Evolutionary conservation across 2,329 filamentous ascomycete species (phyloP), one percentile per base, ranked within the genome.

Genomic region (Fusarium ramigenum): DNA sequence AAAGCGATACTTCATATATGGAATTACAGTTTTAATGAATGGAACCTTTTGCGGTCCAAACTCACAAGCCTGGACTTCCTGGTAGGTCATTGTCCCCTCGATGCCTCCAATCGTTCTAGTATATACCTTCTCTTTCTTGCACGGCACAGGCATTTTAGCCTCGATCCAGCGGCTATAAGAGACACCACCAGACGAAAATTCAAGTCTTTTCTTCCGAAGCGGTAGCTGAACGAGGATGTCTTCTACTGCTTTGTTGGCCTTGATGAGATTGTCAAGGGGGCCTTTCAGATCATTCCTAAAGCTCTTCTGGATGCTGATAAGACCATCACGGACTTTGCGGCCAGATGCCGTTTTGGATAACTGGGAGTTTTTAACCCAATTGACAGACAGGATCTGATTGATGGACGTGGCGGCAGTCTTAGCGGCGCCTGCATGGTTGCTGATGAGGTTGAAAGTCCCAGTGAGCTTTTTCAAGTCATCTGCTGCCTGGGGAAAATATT

Each of bases 221-320:
- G 53, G 65, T 21, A 74, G 57, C 47, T 75, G 57, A 30, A 49
- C 39, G 2, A 73, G 58, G 2, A 57, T 30, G 3, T 40, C 16
- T 14, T 73, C 60, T 18, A 75, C 47, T 6, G 44, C 58, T 21
- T 75, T 62, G 8, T 69, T 58, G 9, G 61, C 54, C 44, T 63
- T 73, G 47, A 63, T 32, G 15, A 75, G 69, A 25, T 46, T 69
- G 18, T 60, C 57, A 18, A 75, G 46, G 3, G 65, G 65, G 0
- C 60, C 40, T 18, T 43, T 60, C 14, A 75, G 19, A 9, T 72
- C 69, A 14, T 66, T 67, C 53, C 62, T 74, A 28, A 72, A 40
- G 34, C 34, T 54, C 23, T 12, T 54, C 34, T 54, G 50, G 6
- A 54, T 30, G 11, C 16, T 54, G 19, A 40, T 40, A 28, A 40